These are phyloP conservation scores for Pholiota microspora DNA, from an alignment of 768 basidiomycete species.

Conservation along the genomic window DNA sequence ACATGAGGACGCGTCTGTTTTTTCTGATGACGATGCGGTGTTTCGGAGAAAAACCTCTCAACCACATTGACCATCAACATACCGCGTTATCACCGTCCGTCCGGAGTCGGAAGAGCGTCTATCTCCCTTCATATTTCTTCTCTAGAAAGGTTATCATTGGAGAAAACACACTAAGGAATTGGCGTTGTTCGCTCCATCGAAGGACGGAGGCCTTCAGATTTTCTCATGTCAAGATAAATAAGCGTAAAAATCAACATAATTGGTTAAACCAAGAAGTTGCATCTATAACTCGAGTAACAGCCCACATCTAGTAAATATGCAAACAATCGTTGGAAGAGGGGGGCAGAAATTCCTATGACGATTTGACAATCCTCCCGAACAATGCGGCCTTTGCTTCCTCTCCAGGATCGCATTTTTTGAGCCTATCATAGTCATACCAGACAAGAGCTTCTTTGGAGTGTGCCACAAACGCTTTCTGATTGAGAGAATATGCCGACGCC, in stretches of 20 bases:
- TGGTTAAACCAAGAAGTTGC: not conserved
- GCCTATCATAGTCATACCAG: slow-evolving; percentile 75
- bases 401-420: slow-evolving; percentile 64
- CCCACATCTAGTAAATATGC: no score
- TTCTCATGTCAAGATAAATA: not conserved
- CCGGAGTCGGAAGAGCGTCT: not conserved
- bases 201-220: not conserved
- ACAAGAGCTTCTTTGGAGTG: slow-evolving; percentile 64
- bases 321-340: not conserved
- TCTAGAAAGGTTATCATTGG: not conserved
- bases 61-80: not conserved
- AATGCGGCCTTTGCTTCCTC: slow-evolving; percentile 40
- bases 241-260: not conserved
- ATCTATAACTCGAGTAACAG: not conserved
- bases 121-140: not conserved
- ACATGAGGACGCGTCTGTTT: not conserved
- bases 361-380: slow-evolving; percentile 14
- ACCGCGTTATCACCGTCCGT: not conserved
- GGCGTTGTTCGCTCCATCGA: not conserved
- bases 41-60: not conserved
- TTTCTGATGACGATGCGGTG: not conserved
- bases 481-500: slow-evolving; percentile 61
- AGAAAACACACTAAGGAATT: not conserved
- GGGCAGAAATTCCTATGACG: not conserved
- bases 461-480: slow-evolving; percentile 61